Base-by-base conservation (phyloP, 208 protist genomes). In the Crithidia mellificae region DNA sequence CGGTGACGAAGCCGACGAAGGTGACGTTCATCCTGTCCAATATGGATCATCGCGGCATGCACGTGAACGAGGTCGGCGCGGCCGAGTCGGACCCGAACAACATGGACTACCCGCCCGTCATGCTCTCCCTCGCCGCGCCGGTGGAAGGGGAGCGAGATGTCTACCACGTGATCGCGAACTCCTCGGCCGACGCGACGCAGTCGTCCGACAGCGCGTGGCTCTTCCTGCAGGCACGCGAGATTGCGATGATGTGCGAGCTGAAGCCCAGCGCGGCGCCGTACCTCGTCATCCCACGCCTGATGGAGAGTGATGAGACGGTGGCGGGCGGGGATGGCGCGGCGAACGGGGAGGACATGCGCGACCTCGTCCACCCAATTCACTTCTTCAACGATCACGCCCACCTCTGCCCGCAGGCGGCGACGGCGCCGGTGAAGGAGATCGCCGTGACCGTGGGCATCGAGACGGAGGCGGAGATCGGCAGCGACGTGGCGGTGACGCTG, bases 221-320 rank as follows among this genome's bases (percentile, higher is more conserved):
- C 20, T 95, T 95, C 62, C 73, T 92, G 54, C 84, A 91, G 73
- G 84, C 87, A 27, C 82, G 90, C 25, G 90, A 95, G 62, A 84
- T 95, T 29, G 69, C 74, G 30, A 90, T 95, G 87, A 54, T 74
- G 29, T 76, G 72, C 44, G 39, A 68, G 24, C 74, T 95, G 50
- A 71, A 77, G 17, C 85, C 90, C 7, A 78, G 70, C 44, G n/a
- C 81, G 22, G 65, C 65, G n/a, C 89, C 85, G 14, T 92, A 91
- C 56, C 69, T 91, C 0, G 27, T 95, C 3, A 81, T 93, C 2
- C 87, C 90, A 22, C 85, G 87, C 34, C 72, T 95, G 46, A 85
- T 91, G 72, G 87, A 95, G 57, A 64, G 57, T 8, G 84, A 84
- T 19, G 73, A 66, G 51, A 85, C 77, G 17, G 46, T 78, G 34